Base-by-base conservation (phyloP, 352 stramenopile species). In the Globisporangium perplexum region DNA sequence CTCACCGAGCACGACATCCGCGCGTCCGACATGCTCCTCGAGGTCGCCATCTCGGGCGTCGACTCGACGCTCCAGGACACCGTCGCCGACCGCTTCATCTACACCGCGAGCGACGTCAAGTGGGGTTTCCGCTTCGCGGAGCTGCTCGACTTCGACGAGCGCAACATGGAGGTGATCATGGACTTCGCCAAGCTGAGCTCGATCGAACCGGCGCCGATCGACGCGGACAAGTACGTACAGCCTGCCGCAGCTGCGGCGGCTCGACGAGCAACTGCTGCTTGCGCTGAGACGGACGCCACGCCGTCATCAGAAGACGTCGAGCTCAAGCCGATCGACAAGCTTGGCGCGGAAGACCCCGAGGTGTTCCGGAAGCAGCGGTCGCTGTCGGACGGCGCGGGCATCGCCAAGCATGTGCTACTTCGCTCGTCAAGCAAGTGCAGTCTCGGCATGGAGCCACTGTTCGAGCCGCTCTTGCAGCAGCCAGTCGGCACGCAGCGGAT, bases 61-160 rank as follows among this genome's bases (percentile, higher is more conserved):
- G 83, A 93, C 45, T 90, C 83, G 44, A 93, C 78, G n/a, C 58
- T 90, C 7, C 83, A 93, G 54, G 78, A 88, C 55, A 91, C 80
- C 1, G 76, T 93, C n/a, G 70, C 79, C 0, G 79, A 93, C 55
- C 72, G 82, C n/a, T 80, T 83, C 48, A 81, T 79, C 23, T 93
- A 93, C 61, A 88, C 80, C 15, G 64, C 73, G 17, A 60, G 72
- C 23, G 75, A 86, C 52, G 52, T 93, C 26, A 71, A 68, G 51
- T 88, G 75, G 74, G 80, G 80, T 2, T 91, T 75, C 35, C 76
- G 78, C 26, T 93, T 93, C 55, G 69, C 77, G 0, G 74, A 89
- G 33, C 60, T 93, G 30, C 43, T 93, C 7, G 67, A 88, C 26
- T 93, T 93, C 44, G 72, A 89, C 35, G 73, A 88, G 53, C 49